Evolutionary conservation across 441 rosid genomes (phyloP).

Genomic region (Populus trichocarpa): DNA sequence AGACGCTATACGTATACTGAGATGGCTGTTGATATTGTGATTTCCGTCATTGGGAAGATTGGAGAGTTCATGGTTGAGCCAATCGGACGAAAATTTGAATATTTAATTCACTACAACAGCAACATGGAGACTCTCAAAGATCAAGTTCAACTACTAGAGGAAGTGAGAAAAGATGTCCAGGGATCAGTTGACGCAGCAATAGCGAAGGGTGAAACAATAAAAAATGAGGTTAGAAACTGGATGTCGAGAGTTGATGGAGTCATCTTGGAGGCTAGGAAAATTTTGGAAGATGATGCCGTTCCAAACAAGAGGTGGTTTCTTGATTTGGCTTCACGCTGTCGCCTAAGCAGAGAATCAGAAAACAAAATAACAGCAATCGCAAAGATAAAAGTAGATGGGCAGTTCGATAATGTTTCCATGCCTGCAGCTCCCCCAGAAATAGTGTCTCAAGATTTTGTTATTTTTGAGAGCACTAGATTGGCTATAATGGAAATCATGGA

Average conservation of each 20-base stretch:
- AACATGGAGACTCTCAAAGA: not conserved
- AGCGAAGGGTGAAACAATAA: not conserved
- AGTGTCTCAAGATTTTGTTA: not conserved
- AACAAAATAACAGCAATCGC: not conserved
- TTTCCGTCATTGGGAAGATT: not conserved
- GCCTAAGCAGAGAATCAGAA: not conserved
- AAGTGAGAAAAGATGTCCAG: not conserved
- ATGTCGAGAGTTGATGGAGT: not conserved
- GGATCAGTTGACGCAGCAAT: not conserved
- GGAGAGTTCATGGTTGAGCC: not conserved
- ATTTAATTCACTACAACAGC: not conserved
- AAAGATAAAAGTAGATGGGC: not conserved
- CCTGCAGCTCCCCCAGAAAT: not conserved
- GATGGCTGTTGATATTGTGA: not conserved
- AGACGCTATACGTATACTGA: not conserved
- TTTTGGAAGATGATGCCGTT: not conserved
- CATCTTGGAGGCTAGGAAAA: not conserved
- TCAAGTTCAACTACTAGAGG: not conserved
- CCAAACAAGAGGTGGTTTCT: not conserved
- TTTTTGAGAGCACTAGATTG: not conserved
- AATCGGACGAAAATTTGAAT: not conserved
- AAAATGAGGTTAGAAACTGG: not conserved
- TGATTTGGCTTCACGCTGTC: not conserved
- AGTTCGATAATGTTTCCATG: not conserved
- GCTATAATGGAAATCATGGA: not conserved